Conservation (phyloP, 441 rosid genomes). For the Erysimum cheiri region DNA sequence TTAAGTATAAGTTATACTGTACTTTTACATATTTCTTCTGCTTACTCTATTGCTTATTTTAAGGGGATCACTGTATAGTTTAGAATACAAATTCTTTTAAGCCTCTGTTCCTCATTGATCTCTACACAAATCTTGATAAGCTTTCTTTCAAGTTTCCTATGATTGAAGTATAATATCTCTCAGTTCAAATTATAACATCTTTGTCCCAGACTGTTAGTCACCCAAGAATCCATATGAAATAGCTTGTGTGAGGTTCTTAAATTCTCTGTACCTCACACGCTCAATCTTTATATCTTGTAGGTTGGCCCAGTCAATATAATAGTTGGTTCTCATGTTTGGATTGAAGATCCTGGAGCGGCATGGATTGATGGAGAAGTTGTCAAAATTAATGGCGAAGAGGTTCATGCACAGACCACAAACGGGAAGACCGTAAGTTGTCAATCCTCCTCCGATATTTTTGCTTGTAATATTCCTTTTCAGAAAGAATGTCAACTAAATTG, state of each 20-base stretch:
- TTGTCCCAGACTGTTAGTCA: conserved; percentile 11
- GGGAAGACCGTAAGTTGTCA: conserved; percentile 80
- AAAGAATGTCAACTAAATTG: conserved; percentile 20
- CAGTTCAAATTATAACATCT: neutral
- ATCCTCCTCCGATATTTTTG: conserved; percentile 9
- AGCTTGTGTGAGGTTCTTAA: conserved; percentile 15
- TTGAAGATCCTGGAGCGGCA: conserved; percentile 84
- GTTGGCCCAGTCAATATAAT: conserved; percentile 87
- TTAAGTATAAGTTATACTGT: neutral
- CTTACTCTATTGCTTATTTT: neutral
- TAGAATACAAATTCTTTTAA: neutral
- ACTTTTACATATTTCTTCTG: neutral
- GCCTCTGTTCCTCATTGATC: conserved; percentile 8
- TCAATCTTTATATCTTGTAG: conserved; percentile 53
- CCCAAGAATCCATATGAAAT: neutral
- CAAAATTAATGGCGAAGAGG: conserved; percentile 76
- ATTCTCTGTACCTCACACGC: conserved; percentile 12
- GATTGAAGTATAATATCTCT: neutral
- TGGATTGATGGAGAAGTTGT: conserved; percentile 97
- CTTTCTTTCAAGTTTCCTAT: conserved; percentile 9
- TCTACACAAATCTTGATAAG: conserved; percentile 5
- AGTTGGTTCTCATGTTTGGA: conserved; percentile 99
- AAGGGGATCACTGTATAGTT: conserved; percentile 2
- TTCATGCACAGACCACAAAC: conserved; percentile 65
- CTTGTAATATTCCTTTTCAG: conserved; percentile 17